Conservation (phyloP, 2,329 filamentous ascomycete genomes). For the Penicillium verrucosum region DNA sequence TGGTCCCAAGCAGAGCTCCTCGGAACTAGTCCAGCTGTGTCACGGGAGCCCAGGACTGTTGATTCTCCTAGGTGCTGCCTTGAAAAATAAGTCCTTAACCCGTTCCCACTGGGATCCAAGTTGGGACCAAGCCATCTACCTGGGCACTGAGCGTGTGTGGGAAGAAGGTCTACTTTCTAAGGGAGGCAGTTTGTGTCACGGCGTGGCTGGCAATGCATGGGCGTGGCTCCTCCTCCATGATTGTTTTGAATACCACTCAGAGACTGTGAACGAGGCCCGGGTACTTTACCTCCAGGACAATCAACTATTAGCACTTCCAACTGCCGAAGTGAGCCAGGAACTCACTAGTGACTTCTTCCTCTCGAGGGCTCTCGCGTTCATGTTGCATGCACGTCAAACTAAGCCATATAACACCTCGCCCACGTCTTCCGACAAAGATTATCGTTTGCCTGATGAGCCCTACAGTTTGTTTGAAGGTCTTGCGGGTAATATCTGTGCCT, state of each 20-base stretch:
- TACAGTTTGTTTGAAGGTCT: slow-evolving; percentile 42
- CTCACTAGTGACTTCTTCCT: slow-evolving; percentile 38
- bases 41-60: slow-evolving; percentile 42
- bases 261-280: slow-evolving; percentile 22
- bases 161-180: slow-evolving; percentile 43
- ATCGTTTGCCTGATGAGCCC: slow-evolving; percentile 42
- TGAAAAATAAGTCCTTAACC: slow-evolving; percentile 28
- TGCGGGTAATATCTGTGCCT: slow-evolving; percentile 41
- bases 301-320: not conserved
- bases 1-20: slow-evolving; percentile 23
- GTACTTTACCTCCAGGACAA: slow-evolving; percentile 21
- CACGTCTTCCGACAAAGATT: slow-evolving; percentile 24
- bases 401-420: slow-evolving; percentile 31
- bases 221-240: slow-evolving; percentile 38
- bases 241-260: slow-evolving; percentile 33
- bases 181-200: slow-evolving; percentile 43
- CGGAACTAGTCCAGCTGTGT: slow-evolving; percentile 41
- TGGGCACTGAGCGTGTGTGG: slow-evolving; percentile 39
- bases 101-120: slow-evolving; percentile 35
- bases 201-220: slow-evolving; percentile 43
- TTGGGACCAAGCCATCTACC: slow-evolving; percentile 37
- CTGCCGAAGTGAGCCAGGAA: slow-evolving; percentile 6
- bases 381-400: slow-evolving; percentile 39
- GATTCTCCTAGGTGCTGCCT: slow-evolving; percentile 34
- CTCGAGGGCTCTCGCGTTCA: slow-evolving; percentile 36